Percentiles rank a stretch among this genome's conserved stretches.
Evolutionary conservation across 2,329 filamentous ascomycete genomes (phyloP).

Genomic region (Trichoderma sp.): DNA sequence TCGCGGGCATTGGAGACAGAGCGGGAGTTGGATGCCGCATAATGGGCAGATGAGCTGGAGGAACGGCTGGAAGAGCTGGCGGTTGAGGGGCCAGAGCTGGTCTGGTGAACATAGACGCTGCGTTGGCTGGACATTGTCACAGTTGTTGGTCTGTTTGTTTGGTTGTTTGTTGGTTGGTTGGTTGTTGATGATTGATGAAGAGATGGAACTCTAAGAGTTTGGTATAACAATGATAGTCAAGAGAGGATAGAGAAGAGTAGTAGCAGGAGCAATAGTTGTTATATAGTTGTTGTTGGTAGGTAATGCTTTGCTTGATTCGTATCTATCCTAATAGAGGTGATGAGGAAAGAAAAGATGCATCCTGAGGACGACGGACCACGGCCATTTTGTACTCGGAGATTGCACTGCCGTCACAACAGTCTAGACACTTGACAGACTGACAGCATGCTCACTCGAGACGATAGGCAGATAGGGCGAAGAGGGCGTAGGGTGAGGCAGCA

Average conservation of each 20-base stretch:
- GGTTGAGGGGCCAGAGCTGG: neutral
- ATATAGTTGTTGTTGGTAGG: neutral
- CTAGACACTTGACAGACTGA: neutral
- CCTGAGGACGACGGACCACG: neutral
- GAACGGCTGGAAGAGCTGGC: slow-evolving; percentile 30
- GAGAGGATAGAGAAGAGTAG: neutral
- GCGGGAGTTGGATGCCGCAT: slow-evolving; percentile 29
- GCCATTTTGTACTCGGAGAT: neutral
- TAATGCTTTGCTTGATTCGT: neutral
- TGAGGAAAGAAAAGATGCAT: neutral
- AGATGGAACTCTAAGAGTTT: neutral
- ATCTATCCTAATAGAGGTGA: neutral
- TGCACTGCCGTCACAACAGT: neutral
- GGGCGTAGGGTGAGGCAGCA: neutral
- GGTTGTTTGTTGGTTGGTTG: neutral
- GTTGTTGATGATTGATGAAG: neutral
- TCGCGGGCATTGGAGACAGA: slow-evolving; percentile 35
- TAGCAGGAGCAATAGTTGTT: neutral
- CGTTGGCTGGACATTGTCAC: slow-evolving; percentile 9
- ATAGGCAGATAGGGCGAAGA: neutral
- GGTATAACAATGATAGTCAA: neutral
- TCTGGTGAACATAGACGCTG: slow-evolving; percentile 38
- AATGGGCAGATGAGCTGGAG: slow-evolving; percentile 25
- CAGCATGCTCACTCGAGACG: neutral
- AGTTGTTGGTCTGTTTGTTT: neutral